A percentile compares a stretch with the other conserved stretches of the same genome.
Evolutionary conservation across 805 yeast genomes (phyloP).

Genomic region (Saccharomycopsis sp.): DNA sequence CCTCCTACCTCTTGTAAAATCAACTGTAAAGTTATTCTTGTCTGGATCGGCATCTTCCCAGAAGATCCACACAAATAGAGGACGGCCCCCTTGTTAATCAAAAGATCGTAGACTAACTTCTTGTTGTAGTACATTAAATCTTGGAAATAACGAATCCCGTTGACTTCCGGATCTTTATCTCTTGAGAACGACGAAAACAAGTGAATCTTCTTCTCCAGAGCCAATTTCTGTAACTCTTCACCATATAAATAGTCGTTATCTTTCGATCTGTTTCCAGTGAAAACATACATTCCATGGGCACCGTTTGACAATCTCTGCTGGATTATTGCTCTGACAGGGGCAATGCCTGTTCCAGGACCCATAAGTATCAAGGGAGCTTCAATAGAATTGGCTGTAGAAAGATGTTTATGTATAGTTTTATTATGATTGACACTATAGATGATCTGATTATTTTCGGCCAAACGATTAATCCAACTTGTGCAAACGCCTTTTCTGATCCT

Average conservation of each 20-base stretch:
- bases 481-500: conserved; percentile 76
- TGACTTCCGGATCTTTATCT: conserved; percentile 26
- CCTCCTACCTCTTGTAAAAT: conserved; percentile 44
- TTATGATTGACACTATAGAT: conserved; percentile 47
- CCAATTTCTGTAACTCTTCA: conserved; percentile 42
- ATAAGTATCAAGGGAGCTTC: conserved; percentile 58
- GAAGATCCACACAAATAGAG: conserved; percentile 88
- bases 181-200: conserved; percentile 45
- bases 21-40: conserved; percentile 69
- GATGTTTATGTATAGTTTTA: conserved; percentile 20
- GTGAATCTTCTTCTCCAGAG: conserved; percentile 30
- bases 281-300: conserved; percentile 40
- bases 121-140: conserved; percentile 53
- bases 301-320: conserved; percentile 29
- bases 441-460: conserved; percentile 43
- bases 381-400: conserved; percentile 7
- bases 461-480: conserved; percentile 60
- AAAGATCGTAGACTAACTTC: conserved; percentile 38
- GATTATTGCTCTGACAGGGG: conserved; percentile 79
- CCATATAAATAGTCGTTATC: conserved; percentile 65
- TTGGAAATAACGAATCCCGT: conserved; percentile 66
- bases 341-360: conserved; percentile 95
- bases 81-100: conserved; percentile 50
- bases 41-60: conserved; percentile 90
- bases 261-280: conserved; percentile 67